Evolutionary conservation across 768 basidiomycete genomes (phyloP).

Genomic region (Holtermannia corniformis): DNA sequence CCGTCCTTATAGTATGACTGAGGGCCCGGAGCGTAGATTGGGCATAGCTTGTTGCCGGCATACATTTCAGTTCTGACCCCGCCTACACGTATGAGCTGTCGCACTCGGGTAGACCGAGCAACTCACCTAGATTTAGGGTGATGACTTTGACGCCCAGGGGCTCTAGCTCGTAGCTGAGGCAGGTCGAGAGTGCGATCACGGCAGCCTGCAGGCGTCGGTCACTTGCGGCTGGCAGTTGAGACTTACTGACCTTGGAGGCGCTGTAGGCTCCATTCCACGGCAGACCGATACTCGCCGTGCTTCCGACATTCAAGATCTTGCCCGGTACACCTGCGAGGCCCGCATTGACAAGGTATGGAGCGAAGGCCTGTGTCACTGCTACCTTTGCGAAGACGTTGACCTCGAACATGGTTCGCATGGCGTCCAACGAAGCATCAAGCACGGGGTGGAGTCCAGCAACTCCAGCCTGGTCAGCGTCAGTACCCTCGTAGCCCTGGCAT

Average conservation of each 20-base stretch:
- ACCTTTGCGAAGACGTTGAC: constrained; percentile 8
- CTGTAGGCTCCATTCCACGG: constrained; percentile 7
- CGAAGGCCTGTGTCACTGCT: constrained; percentile 3
- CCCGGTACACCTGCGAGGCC: not conserved
- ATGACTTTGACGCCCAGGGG: constrained; percentile 9
- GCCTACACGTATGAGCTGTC: no score
- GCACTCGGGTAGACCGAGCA: no score
- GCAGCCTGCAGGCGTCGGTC: constrained; percentile 3
- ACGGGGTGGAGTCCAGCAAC: not conserved
- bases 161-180: constrained; percentile 3
- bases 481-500: no score
- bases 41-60: no score
- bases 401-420: constrained; percentile 1
- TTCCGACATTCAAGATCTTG: constrained; percentile 6
- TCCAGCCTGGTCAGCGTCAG: not conserved
- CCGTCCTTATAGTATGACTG: no score
- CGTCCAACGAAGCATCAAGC: not conserved
- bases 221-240: not conserved
- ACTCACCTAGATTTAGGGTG: constrained; percentile 13
- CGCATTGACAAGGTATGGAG: not conserved
- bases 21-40: no score
- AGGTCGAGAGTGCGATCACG: constrained; percentile 1
- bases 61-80: no score
- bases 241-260: constrained; percentile 5
- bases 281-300: not conserved